Percentiles rank a stretch among this genome's conserved stretches.
Evolutionary conservation across 1,284 basidiomycete species (phyloP).

Genomic region (Trichosporon sp.): DNA sequence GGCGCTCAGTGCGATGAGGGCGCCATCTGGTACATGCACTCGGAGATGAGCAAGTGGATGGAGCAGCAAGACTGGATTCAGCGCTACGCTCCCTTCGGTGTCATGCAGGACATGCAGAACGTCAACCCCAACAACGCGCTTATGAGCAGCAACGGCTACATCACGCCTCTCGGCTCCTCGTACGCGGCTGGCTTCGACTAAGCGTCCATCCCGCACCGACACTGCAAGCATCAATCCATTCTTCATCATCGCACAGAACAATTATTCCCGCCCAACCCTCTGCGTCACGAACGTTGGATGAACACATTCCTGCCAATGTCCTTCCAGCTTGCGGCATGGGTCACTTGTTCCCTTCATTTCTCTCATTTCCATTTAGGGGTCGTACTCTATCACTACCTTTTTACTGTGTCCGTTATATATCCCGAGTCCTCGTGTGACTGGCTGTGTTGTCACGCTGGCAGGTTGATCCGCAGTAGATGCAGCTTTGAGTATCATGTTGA

Average conservation of each 20-base stretch:
- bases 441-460: conserved; percentile 18
- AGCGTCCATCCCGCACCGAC: conserved; percentile 1
- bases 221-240: no score
- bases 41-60: conserved; percentile 63
- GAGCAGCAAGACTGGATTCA: conserved; percentile 63
- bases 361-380: conserved; percentile 20
- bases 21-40: conserved; percentile 54
- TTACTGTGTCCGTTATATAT: conserved; percentile 13
- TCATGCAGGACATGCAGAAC: conserved; percentile 68
- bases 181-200: conserved; percentile 25
- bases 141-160: conserved; percentile 49
- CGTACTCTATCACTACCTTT: conserved; percentile 10
- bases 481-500: conserved; percentile 17
- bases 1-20: conserved; percentile 65
- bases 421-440: conserved; percentile 19
- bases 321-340: neutral
- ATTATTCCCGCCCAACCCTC: neutral
- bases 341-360: conserved; percentile 10
- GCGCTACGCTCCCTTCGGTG: conserved; percentile 71
- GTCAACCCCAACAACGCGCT: conserved; percentile 67
- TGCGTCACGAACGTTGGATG: neutral
- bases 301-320: neutral
- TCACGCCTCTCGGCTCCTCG: conserved; percentile 52
- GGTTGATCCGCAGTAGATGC: conserved; percentile 20
- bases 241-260: conserved; percentile 19